These are phyloP conservation scores for Cicer cuneatum DNA, from an alignment of 306 rosid species.

Conservation along the genomic window DNA sequence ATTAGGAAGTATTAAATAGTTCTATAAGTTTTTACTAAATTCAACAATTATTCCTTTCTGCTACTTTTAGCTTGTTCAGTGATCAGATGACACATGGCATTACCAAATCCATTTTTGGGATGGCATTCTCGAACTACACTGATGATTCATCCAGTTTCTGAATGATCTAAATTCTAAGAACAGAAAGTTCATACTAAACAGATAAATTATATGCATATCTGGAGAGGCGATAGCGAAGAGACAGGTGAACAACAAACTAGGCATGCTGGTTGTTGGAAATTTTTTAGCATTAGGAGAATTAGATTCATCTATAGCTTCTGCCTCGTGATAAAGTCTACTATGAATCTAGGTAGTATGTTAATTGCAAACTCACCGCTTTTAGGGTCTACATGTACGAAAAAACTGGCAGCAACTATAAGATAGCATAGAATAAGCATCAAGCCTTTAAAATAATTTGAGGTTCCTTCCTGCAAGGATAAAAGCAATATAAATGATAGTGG, in stretches of 20 bases:
- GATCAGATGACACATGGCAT: slow-evolving; percentile 25
- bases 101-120: slow-evolving; percentile 3
- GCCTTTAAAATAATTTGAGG: slow-evolving; percentile 91
- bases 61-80: background rate
- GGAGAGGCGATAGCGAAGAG: slow-evolving; percentile 21
- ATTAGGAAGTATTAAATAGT: too few species aligned
- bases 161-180: slow-evolving; percentile 4
- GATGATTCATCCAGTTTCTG: background rate
- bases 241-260: slow-evolving; percentile 9
- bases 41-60: background rate
- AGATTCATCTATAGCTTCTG: slow-evolving; percentile 31
- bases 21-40: slow-evolving; percentile 3
- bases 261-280: slow-evolving; percentile 29
- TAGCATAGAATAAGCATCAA: slow-evolving; percentile 94
- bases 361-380: slow-evolving; percentile 65
- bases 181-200: slow-evolving; percentile 21
- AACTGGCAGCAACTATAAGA: slow-evolving; percentile 95
- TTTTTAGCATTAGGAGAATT: slow-evolving; percentile 17
- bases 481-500: slow-evolving; percentile 10
- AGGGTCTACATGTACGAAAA: slow-evolving; percentile 88
- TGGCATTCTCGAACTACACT: background rate
- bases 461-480: slow-evolving; percentile 75
- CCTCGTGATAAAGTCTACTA: slow-evolving; percentile 11
- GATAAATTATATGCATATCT: slow-evolving; percentile 19
- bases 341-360: slow-evolving; percentile 35